Percentiles rank a stretch among this genome's conserved stretches.
These are phyloP conservation scores for Candida palmyrensis DNA, from an alignment of 805 yeast genomes.

Conservation along the genomic window DNA sequence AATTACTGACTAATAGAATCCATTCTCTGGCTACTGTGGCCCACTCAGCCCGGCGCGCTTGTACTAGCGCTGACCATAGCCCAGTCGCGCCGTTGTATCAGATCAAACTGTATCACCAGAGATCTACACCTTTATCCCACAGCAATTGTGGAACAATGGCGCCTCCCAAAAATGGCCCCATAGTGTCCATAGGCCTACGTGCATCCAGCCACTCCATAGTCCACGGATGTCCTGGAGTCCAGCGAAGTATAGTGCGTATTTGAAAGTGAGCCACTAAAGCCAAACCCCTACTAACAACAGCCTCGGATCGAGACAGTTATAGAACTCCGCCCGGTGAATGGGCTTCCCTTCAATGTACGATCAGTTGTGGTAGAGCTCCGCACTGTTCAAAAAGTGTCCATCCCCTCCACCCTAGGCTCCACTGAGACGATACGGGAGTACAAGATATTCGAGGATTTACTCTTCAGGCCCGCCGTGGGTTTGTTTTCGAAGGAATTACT, in stretches of 20 bases:
- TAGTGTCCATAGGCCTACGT: too few species aligned
- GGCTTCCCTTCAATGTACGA: constrained; percentile 42
- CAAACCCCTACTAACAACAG: too few species aligned
- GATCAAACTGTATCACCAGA: too few species aligned
- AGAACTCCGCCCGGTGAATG: constrained; percentile 48
- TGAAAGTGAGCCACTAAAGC: too few species aligned
- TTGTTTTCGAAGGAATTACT: constrained; percentile 35
- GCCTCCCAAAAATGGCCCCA: too few species aligned
- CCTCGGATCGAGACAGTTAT: constrained; percentile 58
- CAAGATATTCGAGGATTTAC: constrained; percentile 27
- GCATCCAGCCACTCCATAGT: constrained; percentile 51
- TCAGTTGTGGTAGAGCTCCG: constrained; percentile 44
- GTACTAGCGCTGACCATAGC: too few species aligned
- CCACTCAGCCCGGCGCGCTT: too few species aligned
- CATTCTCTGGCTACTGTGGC: too few species aligned
- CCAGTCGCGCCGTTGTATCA: too few species aligned
- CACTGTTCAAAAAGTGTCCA: constrained; percentile 45
- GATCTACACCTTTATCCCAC: too few species aligned
- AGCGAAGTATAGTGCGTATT: constrained; percentile 40
- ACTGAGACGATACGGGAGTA: constrained; percentile 28
- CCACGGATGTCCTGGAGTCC: constrained; percentile 66
- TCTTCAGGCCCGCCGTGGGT: constrained; percentile 36
- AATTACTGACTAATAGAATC: too few species aligned
- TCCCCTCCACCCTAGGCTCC: constrained; percentile 30
- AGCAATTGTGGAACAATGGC: too few species aligned